A percentile compares a stretch with the other conserved stretches of the same genome.
Conservation (phyloP, 768 basidiomycete genomes). For the Boletus sp. region DNA sequence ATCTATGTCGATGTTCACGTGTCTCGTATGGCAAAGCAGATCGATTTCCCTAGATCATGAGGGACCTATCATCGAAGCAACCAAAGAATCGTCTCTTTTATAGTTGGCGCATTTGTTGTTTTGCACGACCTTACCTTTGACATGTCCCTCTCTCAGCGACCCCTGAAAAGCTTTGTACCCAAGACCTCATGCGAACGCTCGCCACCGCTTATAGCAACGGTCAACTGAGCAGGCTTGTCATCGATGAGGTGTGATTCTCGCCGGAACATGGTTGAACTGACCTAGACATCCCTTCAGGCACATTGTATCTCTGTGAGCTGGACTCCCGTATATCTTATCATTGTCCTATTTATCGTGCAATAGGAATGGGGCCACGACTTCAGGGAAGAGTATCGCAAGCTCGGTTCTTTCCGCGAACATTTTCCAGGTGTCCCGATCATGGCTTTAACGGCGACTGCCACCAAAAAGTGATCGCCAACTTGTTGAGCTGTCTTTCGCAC, state of each 20-base stretch:
- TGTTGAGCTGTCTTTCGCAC: not conserved
- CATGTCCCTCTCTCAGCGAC: conserved; percentile 48
- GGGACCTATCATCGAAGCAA: conserved; percentile 57
- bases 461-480: conserved; percentile 44
- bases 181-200: conserved; percentile 53
- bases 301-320: conserved; percentile 76
- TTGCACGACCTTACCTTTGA: not conserved
- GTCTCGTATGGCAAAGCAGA: not conserved
- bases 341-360: not conserved
- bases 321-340: not conserved
- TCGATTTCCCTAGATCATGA: conserved; percentile 46
- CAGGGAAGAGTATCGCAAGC: conserved; percentile 64
- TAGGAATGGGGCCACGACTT: conserved; percentile 89
- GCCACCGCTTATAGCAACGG: conserved; percentile 47
- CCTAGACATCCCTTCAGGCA: conserved; percentile 43
- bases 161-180: conserved; percentile 64
- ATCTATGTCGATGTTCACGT: conserved; percentile 18
- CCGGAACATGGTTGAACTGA: not conserved
- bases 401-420: conserved; percentile 65
- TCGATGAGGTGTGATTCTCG: conserved; percentile 63
- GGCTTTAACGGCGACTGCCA: conserved; percentile 85
- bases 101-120: conserved; percentile 41
- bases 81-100: conserved; percentile 66
- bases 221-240: conserved; percentile 67
- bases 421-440: conserved; percentile 77